Evolutionary conservation across 306 rosid species (phyloP), one percentile per base, ranked within the genome.

Genomic region (Comarum palustre): DNA sequence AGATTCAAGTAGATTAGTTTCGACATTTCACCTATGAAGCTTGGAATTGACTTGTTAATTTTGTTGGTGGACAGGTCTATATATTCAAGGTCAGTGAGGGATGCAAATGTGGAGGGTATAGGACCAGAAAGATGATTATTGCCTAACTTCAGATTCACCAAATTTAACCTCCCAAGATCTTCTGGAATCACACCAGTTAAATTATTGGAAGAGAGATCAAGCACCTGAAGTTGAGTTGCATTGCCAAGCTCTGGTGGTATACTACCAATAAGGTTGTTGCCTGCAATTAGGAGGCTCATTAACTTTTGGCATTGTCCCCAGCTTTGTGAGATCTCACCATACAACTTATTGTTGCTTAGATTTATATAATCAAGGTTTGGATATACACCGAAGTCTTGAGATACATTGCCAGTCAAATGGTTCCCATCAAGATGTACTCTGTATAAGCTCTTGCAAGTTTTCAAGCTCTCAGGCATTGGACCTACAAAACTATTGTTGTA

Each of bases 11-110:
- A 70, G 50, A 20, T 0, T 22, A 70, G 8, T 8, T 0, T 8
- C 16, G 29, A 41, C 64, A 36, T 36, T n/a, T 38, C 25, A 8
- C 74, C 65, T 4, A 70, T 2, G 7, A 6, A 51, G 50, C 38
- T 24, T 20, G 65, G 74, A 51, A 70, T 52, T 70, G 64, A 52
- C 4, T 8, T 38, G 1, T 52, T 70, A 1, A 70, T 6, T 24
- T 22, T 70, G 74, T 70, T 70, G 50, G 50, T 52, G 36, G 74
- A 70, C 63, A 70, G 5, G 64, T 70, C 64, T 36, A 52, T 59
- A 52, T 70, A 13, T 52, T 52, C 36, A 39, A 70, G 36, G 10
- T 70, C 11, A 14, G 64, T 54, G 5, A 36, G 27, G 3, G 74
- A 55, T 52, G 64, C 50, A 12, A 71, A 52, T 52, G 42, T 42